phyloP scores from a whole-genome alignment of 352 stramenopile genomes.

The Globisporangium takayamanum region DNA sequence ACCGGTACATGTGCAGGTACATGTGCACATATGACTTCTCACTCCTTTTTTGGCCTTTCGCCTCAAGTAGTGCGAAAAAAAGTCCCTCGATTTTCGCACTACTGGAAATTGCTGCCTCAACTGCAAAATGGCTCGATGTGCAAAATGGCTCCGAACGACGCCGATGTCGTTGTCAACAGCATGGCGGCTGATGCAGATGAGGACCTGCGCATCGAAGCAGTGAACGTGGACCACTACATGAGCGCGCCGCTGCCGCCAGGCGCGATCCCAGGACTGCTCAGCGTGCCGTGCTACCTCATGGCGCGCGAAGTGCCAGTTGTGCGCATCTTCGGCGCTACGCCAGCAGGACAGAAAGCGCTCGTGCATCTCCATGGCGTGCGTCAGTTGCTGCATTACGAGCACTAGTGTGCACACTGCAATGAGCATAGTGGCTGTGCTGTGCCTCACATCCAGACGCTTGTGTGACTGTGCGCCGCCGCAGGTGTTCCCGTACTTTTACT shows the following conservation, averaged over 20 bases:
- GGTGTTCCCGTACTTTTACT: constrained; percentile 88
- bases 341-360: constrained; percentile 85
- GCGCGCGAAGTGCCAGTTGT: constrained; percentile 78
- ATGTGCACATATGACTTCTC: too few relatives aligned
- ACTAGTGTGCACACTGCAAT: too few relatives aligned
- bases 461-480: constrained; percentile 12
- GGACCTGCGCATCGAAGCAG: constrained; percentile 58
- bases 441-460: not conserved
- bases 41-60: too few relatives aligned
- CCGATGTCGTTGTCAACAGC: too few relatives aligned
- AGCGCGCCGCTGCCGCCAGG: constrained; percentile 38
- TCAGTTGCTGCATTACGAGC: not conserved
- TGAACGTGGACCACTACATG: constrained; percentile 86
- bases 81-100: too few relatives aligned
- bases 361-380: constrained; percentile 85
- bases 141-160: too few relatives aligned
- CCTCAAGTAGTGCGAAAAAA: too few relatives aligned
- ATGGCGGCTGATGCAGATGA: constrained; percentile 18
- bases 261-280: constrained; percentile 37
- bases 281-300: constrained; percentile 60
- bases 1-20: too few relatives aligned
- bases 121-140: too few relatives aligned
- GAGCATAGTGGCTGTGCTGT: not conserved
- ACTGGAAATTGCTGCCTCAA: too few relatives aligned
- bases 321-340: constrained; percentile 86